A percentile compares a stretch with the other conserved stretches of the same genome.
phyloP scores from a whole-genome alignment of 257 asterid species.

The Petrea volubilis region DNA sequence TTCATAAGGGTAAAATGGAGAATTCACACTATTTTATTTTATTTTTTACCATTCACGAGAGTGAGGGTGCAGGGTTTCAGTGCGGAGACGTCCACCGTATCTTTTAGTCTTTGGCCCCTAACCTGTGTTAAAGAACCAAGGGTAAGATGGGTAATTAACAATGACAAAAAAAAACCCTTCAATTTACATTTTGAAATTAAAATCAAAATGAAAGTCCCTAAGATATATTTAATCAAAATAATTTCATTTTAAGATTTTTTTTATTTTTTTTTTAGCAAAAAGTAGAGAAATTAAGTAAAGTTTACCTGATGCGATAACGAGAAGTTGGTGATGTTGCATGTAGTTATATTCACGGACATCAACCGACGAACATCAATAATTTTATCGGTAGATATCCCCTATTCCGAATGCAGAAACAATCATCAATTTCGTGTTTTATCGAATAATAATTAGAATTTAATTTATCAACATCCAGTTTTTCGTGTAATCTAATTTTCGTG shows the following conservation, averaged over 20 bases:
- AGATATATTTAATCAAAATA: too few relatives aligned
- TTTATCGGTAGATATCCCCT: slow-evolving; percentile 90
- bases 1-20: slow-evolving; percentile 31
- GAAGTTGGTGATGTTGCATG: slow-evolving; percentile 68
- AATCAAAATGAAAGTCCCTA: too few relatives aligned
- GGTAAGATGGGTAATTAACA: slow-evolving; percentile 5
- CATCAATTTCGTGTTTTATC: not conserved
- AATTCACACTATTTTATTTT: not conserved
- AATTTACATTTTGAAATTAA: not conserved
- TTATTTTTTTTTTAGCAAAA: too few relatives aligned
- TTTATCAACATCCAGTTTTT: too few relatives aligned
- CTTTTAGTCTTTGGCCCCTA: slow-evolving; percentile 85
- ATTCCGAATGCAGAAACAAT: not conserved
- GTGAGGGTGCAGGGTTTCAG: slow-evolving; percentile 84
- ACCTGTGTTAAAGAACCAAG: slow-evolving; percentile 52
- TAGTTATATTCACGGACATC: slow-evolving; percentile 44
- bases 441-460: too few relatives aligned
- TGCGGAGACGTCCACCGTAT: slow-evolving; percentile 91
- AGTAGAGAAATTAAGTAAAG: not conserved
- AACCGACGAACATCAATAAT: slow-evolving; percentile 70
- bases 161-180: too few relatives aligned
- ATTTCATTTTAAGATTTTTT: too few relatives aligned
- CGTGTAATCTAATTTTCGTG: too few relatives aligned
- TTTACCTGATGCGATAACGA: slow-evolving; percentile 81
- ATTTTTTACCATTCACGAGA: slow-evolving; percentile 71